Evolutionary conservation across 495 filamentous ascomycete genomes (phyloP), one percentile per base, ranked within the genome.

Genomic region (Hypoxylon cercidicola): DNA sequence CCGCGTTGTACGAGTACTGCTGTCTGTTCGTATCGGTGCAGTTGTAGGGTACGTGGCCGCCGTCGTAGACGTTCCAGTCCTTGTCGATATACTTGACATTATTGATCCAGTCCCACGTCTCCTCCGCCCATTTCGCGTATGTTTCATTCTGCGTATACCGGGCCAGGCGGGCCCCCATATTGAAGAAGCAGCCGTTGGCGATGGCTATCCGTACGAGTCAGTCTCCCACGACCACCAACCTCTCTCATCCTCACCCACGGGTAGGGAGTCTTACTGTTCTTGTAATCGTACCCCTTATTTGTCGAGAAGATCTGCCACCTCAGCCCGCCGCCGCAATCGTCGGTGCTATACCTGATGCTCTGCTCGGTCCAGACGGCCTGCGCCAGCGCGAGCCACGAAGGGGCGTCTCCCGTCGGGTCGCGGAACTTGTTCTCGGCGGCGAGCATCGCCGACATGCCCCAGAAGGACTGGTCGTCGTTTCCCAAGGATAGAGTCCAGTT

Each of bases 101-200:
- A 15, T 60, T 53, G 25, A 86, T 81, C 93, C 93, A 97, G 69
- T 92, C 84, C 81, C 84, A 96, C 0, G 84, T 84, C 72, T 81
- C 85, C 23, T 85, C 83, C 5, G 91, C 91, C 88, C 88, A 90
- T 9, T 91, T 80, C 3, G 87, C 83, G 68, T 97, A 97, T 0
- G 89, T 93, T 44, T 84, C 60, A 68, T 97, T 95, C 5, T 81
- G 79, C 2, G 90, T 94, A 67, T 93, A 95, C 48, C 82, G 83
- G 0, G 90, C 90, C 51, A 97, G 80, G 8, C 93, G 84, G 1
- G 93, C 87, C 8, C 89, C 91, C 13, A 96, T 78, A 61, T 95
- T 90, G 77, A 97, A 96, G 78, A 94, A 93, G 60, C 89, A 87
- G 18, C 91, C 93, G 62, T 93, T 95, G 3, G 89, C 89, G 60